These are phyloP conservation scores for Fusarium sp. DNA, from an alignment of 2,329 filamentous ascomycete species.

Conservation along the genomic window DNA sequence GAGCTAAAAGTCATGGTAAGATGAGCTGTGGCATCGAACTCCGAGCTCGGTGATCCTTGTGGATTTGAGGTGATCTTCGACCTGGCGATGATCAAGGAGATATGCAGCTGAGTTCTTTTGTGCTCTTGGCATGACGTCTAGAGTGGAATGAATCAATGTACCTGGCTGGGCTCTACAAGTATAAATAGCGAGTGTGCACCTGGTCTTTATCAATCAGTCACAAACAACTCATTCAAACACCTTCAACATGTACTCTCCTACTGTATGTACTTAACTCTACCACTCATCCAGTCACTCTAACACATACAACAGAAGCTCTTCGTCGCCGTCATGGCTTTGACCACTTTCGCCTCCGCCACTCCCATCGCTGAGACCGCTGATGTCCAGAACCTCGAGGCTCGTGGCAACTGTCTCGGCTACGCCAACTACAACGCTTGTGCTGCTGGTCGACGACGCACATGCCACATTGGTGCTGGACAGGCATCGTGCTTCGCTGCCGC, in stretches of 20 bases:
- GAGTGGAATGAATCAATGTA: too few species aligned
- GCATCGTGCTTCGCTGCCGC: not conserved
- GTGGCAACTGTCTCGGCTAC: slow-evolving; percentile 2
- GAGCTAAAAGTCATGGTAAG: too few species aligned
- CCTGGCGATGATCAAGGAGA: not conserved
- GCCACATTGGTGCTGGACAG: not conserved
- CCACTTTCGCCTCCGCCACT: not conserved
- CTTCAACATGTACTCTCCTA: not conserved
- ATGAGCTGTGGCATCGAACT: too few species aligned
- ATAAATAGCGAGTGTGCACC: not conserved
- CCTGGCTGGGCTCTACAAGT: not conserved
- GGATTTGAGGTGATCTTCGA: not conserved
- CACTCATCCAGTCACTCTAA: not conserved
- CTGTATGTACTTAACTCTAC: not conserved
- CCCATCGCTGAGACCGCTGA: not conserved
- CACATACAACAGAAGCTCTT: not conserved
- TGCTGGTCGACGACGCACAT: not conserved
- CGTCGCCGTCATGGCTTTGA: slow-evolving; percentile 1
- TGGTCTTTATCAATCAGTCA: not conserved
- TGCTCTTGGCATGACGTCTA: not conserved
- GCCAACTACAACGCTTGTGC: slow-evolving; percentile 4
- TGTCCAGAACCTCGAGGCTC: not conserved
- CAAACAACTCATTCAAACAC: not conserved
- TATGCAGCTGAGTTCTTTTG: not conserved
- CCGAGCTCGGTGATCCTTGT: not conserved